Evolutionary conservation across 495 filamentous ascomycete genomes (phyloP).

Genomic region (Halenospora varia): DNA sequence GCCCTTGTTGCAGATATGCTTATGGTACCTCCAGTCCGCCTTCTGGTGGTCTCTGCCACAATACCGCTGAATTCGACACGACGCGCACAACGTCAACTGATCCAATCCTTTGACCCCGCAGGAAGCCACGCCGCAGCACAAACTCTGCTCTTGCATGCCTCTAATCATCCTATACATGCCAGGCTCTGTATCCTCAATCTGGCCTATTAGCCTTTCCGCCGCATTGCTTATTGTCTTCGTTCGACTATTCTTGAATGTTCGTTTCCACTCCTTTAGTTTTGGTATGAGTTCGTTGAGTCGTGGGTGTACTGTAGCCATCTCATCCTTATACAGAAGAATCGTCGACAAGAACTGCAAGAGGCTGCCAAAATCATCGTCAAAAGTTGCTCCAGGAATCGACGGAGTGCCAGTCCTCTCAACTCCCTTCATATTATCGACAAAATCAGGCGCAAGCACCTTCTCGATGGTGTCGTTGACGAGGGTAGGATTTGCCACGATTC

Average conservation of each 20-base stretch:
- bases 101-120: slow-evolving; percentile 4
- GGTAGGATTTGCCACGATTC: slow-evolving; percentile 4
- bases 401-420: neutral
- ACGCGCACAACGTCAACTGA: slow-evolving; percentile 11
- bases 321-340: slow-evolving; percentile 11
- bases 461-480: slow-evolving; percentile 15
- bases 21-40: slow-evolving; percentile 21
- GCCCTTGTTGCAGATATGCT: slow-evolving; percentile 21
- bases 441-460: slow-evolving; percentile 14
- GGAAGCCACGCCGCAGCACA: slow-evolving; percentile 11
- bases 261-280: slow-evolving; percentile 7
- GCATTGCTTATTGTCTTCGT: slow-evolving; percentile 13
- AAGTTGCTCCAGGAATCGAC: slow-evolving; percentile 8
- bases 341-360: slow-evolving; percentile 20
- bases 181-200: slow-evolving; percentile 17
- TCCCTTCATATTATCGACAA: slow-evolving; percentile 10
- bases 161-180: slow-evolving; percentile 8
- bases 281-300: slow-evolving; percentile 14
- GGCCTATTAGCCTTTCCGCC: slow-evolving; percentile 14
- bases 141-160: slow-evolving; percentile 8
- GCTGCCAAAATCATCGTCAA: slow-evolving; percentile 20
- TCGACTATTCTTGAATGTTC: slow-evolving; percentile 6
- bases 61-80: slow-evolving; percentile 18
- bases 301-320: slow-evolving; percentile 12
- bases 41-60: slow-evolving; percentile 22